A percentile compares a stretch with the other conserved stretches of the same genome.
Evolutionary conservation across 1,139 yeast species (phyloP).

Genomic region (Zygosaccharomyces pseudobailii): DNA sequence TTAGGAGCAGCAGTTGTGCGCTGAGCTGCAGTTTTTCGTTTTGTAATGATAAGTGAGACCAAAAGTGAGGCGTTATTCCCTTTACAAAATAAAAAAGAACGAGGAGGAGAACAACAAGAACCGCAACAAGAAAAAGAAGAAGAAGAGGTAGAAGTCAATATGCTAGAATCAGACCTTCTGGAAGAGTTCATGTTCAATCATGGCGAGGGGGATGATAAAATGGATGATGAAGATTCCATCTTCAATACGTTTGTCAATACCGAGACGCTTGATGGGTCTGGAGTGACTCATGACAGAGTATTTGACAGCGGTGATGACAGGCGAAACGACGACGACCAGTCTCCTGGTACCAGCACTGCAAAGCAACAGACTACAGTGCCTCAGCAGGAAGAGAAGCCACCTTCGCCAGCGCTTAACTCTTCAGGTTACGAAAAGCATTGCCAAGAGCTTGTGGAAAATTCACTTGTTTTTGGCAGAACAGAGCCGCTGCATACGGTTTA

Average conservation of each 20-base stretch:
- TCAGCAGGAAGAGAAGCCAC: slow-evolving; percentile 3
- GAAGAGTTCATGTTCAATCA: slow-evolving; percentile 19
- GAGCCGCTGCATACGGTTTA: slow-evolving; percentile 20
- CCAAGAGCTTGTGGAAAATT: slow-evolving; percentile 27
- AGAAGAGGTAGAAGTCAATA: slow-evolving; percentile 8
- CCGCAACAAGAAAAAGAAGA: not conserved
- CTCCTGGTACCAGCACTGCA: not conserved
- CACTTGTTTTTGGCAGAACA: slow-evolving; percentile 27
- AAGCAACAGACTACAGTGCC: not conserved
- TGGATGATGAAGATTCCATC: slow-evolving; percentile 20
- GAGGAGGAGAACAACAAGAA: not conserved
- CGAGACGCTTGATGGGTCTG: slow-evolving; percentile 15
- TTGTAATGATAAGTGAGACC: slow-evolving; percentile 4
- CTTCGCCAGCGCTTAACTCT: slow-evolving; percentile 5
- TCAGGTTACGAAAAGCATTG: slow-evolving; percentile 12
- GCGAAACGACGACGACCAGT: not conserved
- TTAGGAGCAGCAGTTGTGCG: not conserved
- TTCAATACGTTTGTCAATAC: slow-evolving; percentile 26
- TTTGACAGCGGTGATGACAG: not conserved
- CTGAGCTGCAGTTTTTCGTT: not conserved
- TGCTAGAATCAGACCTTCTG: slow-evolving; percentile 19
- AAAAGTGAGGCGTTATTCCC: slow-evolving; percentile 7
- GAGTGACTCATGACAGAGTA: not conserved
- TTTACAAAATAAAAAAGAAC: not conserved
- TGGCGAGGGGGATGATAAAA: slow-evolving; percentile 6